These are phyloP conservation scores for Hymenoscyphus salicellus DNA, from an alignment of 2,329 filamentous ascomycete species.

Conservation along the genomic window DNA sequence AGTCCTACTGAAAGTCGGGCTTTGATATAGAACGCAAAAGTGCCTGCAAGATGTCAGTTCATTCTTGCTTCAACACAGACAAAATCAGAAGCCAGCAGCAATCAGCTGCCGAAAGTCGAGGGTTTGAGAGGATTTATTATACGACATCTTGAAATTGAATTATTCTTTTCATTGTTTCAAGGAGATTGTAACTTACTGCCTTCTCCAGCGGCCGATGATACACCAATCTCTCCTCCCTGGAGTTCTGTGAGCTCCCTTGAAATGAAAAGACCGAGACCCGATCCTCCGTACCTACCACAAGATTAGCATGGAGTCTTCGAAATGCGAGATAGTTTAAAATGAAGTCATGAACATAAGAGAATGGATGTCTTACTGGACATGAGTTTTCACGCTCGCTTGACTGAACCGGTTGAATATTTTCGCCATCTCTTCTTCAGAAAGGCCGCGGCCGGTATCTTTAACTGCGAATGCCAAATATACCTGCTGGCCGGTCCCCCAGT, in stretches of 20 bases:
- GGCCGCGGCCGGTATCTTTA: constrained; percentile 71
- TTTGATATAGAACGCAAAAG: constrained; percentile 68
- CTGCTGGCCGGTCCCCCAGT: constrained; percentile 68
- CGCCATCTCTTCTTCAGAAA: constrained; percentile 69
- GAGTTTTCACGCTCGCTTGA: constrained; percentile 73
- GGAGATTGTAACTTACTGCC: constrained; percentile 44
- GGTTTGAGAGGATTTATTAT: no score
- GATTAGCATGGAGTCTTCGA: not conserved
- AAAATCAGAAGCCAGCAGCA: not conserved
- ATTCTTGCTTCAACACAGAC: not conserved
- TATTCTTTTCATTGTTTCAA: not conserved
- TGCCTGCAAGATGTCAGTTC: constrained; percentile 39
- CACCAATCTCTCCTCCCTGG: constrained; percentile 77
- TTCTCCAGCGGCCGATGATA: constrained; percentile 64
- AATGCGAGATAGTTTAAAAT: not conserved
- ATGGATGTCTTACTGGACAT: constrained; percentile 51
- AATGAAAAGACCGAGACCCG: constrained; percentile 76
- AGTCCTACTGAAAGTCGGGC: constrained; percentile 21
- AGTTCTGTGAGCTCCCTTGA: constrained; percentile 74
- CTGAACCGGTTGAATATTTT: constrained; percentile 76
- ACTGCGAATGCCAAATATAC: constrained; percentile 72
- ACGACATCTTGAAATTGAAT: not conserved
- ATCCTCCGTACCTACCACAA: constrained; percentile 61
- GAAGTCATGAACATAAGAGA: not conserved
- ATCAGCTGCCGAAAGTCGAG: not conserved